Evolutionary conservation across 2,329 filamentous ascomycete genomes (phyloP).

Genomic region (Talaromyces sp.): DNA sequence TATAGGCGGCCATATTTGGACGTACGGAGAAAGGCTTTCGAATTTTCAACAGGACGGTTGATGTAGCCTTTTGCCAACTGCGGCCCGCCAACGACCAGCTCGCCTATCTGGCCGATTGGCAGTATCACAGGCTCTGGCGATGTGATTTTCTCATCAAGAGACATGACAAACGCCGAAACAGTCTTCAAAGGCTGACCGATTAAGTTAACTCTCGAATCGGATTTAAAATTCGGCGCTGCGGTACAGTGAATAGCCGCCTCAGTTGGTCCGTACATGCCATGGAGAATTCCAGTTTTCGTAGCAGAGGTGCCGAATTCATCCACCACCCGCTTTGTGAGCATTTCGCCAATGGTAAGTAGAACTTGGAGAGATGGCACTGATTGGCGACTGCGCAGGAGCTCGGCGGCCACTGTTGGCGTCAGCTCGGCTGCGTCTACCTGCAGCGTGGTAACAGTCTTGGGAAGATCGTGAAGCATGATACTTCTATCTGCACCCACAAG

Average conservation of each 20-base stretch:
- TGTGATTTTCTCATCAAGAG: slow-evolving; percentile 31
- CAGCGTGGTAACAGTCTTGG: slow-evolving; percentile 58
- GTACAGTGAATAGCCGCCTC: slow-evolving; percentile 91
- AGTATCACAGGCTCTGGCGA: slow-evolving; percentile 46
- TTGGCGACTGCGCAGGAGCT: slow-evolving; percentile 61
- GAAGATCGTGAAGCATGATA: slow-evolving; percentile 69
- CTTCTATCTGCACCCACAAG: slow-evolving; percentile 65
- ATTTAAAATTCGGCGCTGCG: slow-evolving; percentile 58
- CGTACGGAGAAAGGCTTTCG: slow-evolving; percentile 62
- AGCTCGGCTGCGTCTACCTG: slow-evolving; percentile 78
- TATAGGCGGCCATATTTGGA: slow-evolving; percentile 64
- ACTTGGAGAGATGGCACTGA: slow-evolving; percentile 63
- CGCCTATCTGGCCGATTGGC: slow-evolving; percentile 63
- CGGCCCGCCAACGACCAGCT: slow-evolving; percentile 72
- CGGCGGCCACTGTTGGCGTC: slow-evolving; percentile 80
- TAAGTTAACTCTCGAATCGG: slow-evolving; percentile 54
- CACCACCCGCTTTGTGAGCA: slow-evolving; percentile 74
- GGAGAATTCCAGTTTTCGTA: slow-evolving; percentile 58
- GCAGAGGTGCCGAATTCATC: slow-evolving; percentile 66
- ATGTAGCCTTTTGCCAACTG: slow-evolving; percentile 79
- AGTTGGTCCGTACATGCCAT: slow-evolving; percentile 92
- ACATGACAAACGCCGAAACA: slow-evolving; percentile 69
- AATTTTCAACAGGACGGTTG: slow-evolving; percentile 71
- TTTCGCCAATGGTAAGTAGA: slow-evolving; percentile 84
- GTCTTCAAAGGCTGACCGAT: slow-evolving; percentile 77